Percentiles rank a stretch among this genome's conserved stretches.
Evolutionary conservation across 441 rosid genomes (phyloP).

Genomic region (Pelargonium australe): DNA sequence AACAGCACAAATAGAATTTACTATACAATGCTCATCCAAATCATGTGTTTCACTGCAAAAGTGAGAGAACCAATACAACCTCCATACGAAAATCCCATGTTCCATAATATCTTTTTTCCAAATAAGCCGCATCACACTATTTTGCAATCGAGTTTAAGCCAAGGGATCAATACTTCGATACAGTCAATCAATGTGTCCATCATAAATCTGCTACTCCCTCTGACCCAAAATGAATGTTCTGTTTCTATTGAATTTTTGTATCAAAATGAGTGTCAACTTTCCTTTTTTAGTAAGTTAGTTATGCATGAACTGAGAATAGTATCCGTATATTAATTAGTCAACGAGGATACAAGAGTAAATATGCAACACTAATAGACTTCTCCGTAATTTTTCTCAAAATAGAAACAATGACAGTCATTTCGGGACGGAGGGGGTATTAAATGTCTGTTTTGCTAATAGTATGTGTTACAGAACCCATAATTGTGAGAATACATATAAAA

Average conservation of each 20-base stretch:
- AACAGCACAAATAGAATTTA: background rate
- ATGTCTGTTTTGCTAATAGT: background rate
- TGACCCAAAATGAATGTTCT: no score
- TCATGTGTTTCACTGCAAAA: background rate
- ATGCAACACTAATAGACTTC: no score
- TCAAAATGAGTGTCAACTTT: no score
- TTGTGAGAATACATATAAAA: background rate
- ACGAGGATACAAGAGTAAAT: no score
- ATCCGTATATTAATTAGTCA: no score
- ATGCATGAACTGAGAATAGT: no score
- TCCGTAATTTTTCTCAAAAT: no score
- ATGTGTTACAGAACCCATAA: background rate
- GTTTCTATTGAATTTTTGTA: no score
- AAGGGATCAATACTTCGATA: background rate
- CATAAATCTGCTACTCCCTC: background rate
- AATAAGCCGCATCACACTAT: background rate
- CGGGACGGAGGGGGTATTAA: no score
- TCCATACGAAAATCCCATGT: background rate
- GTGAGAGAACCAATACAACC: background rate
- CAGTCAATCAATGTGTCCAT: background rate
- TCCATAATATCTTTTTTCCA: background rate
- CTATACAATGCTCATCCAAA: background rate
- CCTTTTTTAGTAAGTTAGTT: no score
- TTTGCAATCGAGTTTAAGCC: background rate
- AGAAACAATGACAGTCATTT: no score